Conservation (phyloP, 139 green algal genomes). For the Ettlia oleoabundans region DNA sequence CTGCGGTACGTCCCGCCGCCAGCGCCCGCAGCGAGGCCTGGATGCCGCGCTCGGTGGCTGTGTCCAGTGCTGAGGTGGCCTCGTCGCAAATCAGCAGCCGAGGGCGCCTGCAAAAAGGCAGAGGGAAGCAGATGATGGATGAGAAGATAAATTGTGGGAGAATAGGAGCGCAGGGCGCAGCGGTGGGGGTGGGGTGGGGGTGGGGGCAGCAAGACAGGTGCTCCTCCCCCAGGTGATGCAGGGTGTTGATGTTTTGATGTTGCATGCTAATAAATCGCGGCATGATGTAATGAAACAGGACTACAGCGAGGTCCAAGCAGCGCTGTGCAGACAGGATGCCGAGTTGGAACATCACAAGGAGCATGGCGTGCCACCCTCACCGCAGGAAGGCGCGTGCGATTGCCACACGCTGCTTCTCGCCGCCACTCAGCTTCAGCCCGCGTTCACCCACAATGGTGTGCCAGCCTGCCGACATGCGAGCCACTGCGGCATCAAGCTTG, state of each 20-base stretch:
- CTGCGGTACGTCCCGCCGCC: conserved; percentile 73
- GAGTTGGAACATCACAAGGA: no score
- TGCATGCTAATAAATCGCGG: no score
- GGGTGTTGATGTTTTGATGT: no score
- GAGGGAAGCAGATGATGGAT: not conserved
- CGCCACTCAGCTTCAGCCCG: conserved; percentile 89
- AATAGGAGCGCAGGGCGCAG: no score
- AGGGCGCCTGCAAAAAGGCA: conserved; percentile 54
- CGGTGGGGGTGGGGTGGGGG: no score
- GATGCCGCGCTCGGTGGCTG: conserved; percentile 82
- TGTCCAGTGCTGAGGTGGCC: conserved; percentile 89
- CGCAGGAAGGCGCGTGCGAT: conserved; percentile 88
- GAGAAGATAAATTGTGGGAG: no score
- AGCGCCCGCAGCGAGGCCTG: conserved; percentile 69
- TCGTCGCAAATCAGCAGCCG: conserved; percentile 90
- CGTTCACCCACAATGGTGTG: conserved; percentile 84
- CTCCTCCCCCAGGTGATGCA: no score
- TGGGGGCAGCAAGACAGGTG: no score
- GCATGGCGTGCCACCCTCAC: not conserved
- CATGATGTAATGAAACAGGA: no score
- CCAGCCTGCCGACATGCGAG: conserved; percentile 71
- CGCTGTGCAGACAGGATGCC: no score
- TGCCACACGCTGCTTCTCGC: conserved; percentile 96
- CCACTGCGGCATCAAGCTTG: conserved; percentile 64
- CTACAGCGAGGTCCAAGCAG: no score